phyloP scores from a whole-genome alignment of 768 basidiomycete species.

The Dentipellis fragilis region DNA sequence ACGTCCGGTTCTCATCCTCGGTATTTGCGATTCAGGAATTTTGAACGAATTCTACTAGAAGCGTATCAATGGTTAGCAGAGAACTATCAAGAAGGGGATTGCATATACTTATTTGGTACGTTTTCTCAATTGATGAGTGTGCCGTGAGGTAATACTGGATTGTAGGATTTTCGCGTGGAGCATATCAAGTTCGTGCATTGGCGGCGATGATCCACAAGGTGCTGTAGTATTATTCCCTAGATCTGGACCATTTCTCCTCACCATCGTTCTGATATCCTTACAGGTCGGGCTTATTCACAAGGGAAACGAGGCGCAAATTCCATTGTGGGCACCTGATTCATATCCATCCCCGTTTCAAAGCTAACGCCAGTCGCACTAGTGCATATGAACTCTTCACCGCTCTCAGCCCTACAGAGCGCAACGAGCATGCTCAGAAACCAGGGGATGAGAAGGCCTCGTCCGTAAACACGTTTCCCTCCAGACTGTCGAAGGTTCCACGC shows the following conservation, averaged over 20 bases:
- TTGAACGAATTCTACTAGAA: slow-evolving; percentile 23
- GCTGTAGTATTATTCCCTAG: too few relatives aligned
- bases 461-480: neutral
- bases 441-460: neutral
- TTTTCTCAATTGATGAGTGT: neutral
- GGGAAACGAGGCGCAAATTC: slow-evolving; percentile 32
- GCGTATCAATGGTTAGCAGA: slow-evolving; percentile 34
- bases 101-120: slow-evolving; percentile 32
- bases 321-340: slow-evolving; percentile 20
- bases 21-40: slow-evolving; percentile 19
- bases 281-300: slow-evolving; percentile 33
- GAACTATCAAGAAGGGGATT: slow-evolving; percentile 27
- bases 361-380: slow-evolving; percentile 12
- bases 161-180: slow-evolving; percentile 38
- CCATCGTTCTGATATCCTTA: neutral
- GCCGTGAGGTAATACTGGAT: neutral
- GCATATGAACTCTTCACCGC: slow-evolving; percentile 24
- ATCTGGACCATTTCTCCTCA: too few relatives aligned
- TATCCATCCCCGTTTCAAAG: too few relatives aligned
- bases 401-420: neutral
- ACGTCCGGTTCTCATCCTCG: neutral
- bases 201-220: slow-evolving; percentile 36
- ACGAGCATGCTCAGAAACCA: neutral
- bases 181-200: slow-evolving; percentile 33
- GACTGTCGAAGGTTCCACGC: neutral